phyloP scores from a whole-genome alignment of 2,329 filamentous ascomycete species.

The Calonectria pauciramosa region DNA sequence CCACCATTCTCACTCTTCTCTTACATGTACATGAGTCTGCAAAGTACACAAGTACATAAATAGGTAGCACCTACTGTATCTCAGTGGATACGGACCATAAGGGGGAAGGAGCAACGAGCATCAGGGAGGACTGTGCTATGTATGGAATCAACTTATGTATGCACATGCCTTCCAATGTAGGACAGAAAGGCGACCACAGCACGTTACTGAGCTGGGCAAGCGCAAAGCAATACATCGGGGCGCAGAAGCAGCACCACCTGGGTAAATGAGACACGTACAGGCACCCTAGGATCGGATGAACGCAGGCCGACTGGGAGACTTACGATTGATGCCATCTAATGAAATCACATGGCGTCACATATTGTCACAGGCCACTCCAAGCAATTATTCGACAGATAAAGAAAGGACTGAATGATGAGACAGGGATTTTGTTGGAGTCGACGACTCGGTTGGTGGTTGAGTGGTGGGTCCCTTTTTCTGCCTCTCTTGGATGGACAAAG shows the following conservation, averaged over 20 bases:
- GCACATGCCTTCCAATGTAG: conserved; percentile 3
- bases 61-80: conserved; percentile 9
- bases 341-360: conserved; percentile 26
- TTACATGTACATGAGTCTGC: background rate
- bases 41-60: background rate
- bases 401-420: conserved; percentile 10
- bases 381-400: conserved; percentile 18
- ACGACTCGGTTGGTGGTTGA: conserved; percentile 24
- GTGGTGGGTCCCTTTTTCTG: conserved; percentile 15
- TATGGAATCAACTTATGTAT: conserved; percentile 5
- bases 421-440: conserved; percentile 16
- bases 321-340: conserved; percentile 12
- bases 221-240: background rate
- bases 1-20: conserved; percentile 13
- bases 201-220: conserved; percentile 8
- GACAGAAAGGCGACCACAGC: background rate
- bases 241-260: background rate
- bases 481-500: conserved; percentile 6
- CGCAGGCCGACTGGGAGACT: background rate
- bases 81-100: background rate
- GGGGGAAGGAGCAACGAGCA: background rate
- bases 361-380: conserved; percentile 9
- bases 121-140: conserved; percentile 7
- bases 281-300: background rate
- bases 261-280: background rate